A percentile compares a stretch with the other conserved stretches of the same genome.
Evolutionary conservation across 2,329 filamentous ascomycete genomes (phyloP).

Genomic region (Curvularia spicifera): DNA sequence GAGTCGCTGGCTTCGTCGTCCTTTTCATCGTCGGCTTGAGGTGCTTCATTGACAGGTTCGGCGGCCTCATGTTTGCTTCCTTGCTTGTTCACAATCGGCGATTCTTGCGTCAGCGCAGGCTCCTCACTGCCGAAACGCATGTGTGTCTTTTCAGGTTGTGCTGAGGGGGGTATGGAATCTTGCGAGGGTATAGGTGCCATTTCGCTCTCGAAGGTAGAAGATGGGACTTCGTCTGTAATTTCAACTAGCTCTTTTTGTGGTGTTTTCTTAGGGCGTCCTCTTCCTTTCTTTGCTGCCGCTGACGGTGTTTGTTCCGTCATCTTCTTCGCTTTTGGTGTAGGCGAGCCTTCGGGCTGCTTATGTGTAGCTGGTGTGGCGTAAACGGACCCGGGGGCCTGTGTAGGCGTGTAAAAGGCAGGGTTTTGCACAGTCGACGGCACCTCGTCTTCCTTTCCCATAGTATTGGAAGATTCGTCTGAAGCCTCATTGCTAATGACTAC

Average conservation of each 20-base stretch:
- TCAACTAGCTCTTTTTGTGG: conserved; percentile 15
- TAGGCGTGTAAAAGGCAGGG: conserved; percentile 32
- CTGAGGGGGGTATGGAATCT: conserved; percentile 16
- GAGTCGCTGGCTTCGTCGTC: conserved; percentile 43
- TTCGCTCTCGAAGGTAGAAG: conserved; percentile 39
- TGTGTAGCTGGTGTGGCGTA: conserved; percentile 36
- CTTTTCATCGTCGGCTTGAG: conserved; percentile 19
- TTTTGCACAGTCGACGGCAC: conserved; percentile 25
- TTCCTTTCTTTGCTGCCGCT: conserved; percentile 24
- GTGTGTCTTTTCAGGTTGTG: conserved; percentile 31
- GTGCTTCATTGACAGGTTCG: conserved; percentile 4
- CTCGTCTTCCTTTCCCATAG: conserved; percentile 20
- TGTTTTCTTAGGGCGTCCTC: conserved; percentile 24
- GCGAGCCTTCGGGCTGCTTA: conserved; percentile 30
- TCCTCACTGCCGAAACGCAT: conserved; percentile 49
- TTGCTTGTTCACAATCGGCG: conserved; percentile 18
- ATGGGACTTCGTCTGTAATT: conserved; percentile 34
- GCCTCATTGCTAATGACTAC: conserved; percentile 29
- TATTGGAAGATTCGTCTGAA: conserved; percentile 17
- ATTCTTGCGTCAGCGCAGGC: conserved; percentile 18
- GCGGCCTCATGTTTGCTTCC: conserved; percentile 24
- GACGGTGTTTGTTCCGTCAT: conserved; percentile 24
- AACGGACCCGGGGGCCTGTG: conserved; percentile 25
- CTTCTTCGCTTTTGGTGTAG: conserved; percentile 30
- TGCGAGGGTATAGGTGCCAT: conserved; percentile 27